Evolutionary conservation across 1,139 yeast species (phyloP).

Genomic region (Pichia sp.): DNA sequence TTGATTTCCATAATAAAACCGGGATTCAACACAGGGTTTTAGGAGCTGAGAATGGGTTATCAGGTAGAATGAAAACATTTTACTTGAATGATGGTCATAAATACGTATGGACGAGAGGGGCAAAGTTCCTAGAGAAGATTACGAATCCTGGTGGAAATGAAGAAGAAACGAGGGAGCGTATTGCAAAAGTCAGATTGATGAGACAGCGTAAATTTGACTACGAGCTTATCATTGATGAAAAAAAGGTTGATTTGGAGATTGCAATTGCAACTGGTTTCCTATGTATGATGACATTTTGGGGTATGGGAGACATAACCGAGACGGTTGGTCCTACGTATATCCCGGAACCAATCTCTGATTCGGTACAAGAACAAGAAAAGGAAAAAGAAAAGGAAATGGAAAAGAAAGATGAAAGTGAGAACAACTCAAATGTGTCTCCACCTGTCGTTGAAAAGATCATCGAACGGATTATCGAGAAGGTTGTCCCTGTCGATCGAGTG

Average conservation of each 20-base stretch:
- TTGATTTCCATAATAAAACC: slow-evolving; percentile 44
- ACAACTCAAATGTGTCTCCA: slow-evolving; percentile 5
- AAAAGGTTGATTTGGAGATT: slow-evolving; percentile 39
- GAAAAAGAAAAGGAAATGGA: slow-evolving; percentile 5
- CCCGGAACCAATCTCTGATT: slow-evolving; percentile 9
- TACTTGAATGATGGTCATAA: slow-evolving; percentile 45
- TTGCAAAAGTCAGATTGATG: slow-evolving; percentile 50
- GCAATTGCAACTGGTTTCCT: slow-evolving; percentile 53
- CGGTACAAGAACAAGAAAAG: not conserved
- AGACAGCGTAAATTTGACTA: slow-evolving; percentile 54
- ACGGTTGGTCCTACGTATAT: slow-evolving; percentile 46
- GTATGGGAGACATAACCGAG: slow-evolving; percentile 44
- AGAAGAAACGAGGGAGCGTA: slow-evolving; percentile 46
- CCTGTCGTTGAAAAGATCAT: slow-evolving; percentile 7
- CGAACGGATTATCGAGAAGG: slow-evolving; percentile 10
- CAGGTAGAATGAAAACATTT: slow-evolving; percentile 37
- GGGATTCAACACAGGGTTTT: slow-evolving; percentile 41
- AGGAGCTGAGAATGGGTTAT: slow-evolving; percentile 30
- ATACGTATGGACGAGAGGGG: slow-evolving; percentile 48
- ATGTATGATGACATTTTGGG: slow-evolving; percentile 61
- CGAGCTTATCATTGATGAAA: slow-evolving; percentile 46
- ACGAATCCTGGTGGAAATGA: slow-evolving; percentile 48
- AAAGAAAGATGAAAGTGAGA: too few species aligned
- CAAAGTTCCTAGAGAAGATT: slow-evolving; percentile 45
- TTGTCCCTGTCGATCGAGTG: slow-evolving; percentile 5